Base-by-base conservation (phyloP, 2,329 filamentous ascomycete species). In the Aspergillus aculeatus region DNA sequence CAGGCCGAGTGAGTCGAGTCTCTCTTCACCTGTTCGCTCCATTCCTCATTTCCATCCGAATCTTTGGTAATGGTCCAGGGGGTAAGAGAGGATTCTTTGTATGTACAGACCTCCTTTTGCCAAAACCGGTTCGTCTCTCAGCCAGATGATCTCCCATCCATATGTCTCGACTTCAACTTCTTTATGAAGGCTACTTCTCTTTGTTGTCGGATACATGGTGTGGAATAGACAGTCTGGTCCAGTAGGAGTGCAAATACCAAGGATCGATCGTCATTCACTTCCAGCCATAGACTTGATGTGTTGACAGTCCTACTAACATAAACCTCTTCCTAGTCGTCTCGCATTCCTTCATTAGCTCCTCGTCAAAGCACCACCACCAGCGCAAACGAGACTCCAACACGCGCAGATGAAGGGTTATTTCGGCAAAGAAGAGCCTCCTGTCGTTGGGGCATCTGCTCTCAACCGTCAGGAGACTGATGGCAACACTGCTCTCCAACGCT, bases 401-500 rank as follows among this genome's bases (percentile, higher is more conserved):
- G 21, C 44, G 11, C 53, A 61, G 24, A 67, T 67, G 65, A 35
- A 35, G 12, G 32, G 32, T 35, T 52, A 44, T 44, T 44, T 60
- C 38, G 57, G 60, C 7, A 66, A 64, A 54, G 56, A 64, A n/a
- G 47, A 56, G 7, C 16, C 35, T 4, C 52, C 57, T 2, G 47
- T 58, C 14, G 57, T 63, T 26, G 58, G 47, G 35, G 54, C 60
- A 32, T 51, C 41, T 21, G 23, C 56, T 44, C 9, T 41, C 21
- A 59, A 61, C 12, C 53, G 58, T 4, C 60, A 54, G 10, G 60
- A 62, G 11, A 50, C 49, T 3, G 63, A 61, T 2, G 64, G 69
- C 16, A 62, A 61, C n/a, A 63, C 68, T 19, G 56, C 68, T 19
- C 68, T 68, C 2, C 69, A 63, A 47, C 69, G 66, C 38, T 60